Base-by-base conservation (phyloP, 108 stramenopile species). In the Skeletonema grethae region DNA sequence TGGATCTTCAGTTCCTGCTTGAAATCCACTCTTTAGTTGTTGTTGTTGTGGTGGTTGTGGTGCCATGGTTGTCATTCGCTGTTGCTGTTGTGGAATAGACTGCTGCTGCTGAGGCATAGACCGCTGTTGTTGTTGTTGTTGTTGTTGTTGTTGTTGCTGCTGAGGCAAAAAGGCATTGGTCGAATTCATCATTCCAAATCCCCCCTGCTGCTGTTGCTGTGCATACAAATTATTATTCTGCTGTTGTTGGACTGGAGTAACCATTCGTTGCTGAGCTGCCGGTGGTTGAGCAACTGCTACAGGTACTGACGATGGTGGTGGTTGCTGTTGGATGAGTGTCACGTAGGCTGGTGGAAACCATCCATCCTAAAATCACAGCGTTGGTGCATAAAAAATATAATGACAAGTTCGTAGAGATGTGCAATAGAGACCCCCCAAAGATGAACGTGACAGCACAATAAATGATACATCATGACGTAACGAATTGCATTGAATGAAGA, bases 311-410 rank as follows among this genome's bases (percentile, higher is more conserved):
- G 25, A 0, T 28, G 25, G 25, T 28, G 25, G 61, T 24, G 29
- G 55, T 22, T 53, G 46, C 6, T 25, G 59, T 48, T n/a, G 65
- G 35, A 77, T 56, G 4, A 76, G 56, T 7, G 79, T 79, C 12
- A 94, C 93, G 67, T 94, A 94, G 11, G 88, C 69, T 13, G 93
- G 90, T 25, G 93, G 93, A 70, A 94, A 92, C 91, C 91, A 92
- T 38, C 94, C 91, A 64, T 90, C 89, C 70, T 76, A 8, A 22
- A 53, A 53, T 7, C 18, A 48, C 18, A 48, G 0, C 4, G 18
- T 34, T 7, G 36, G 10, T 38, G 36, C 0, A 38, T 38, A 34
- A n/a, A n/a, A n/a, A n/a, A n/a, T n/a, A n/a, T n/a, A n/a, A n/a
- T n/a, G n/a, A n/a, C n/a, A n/a, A n/a, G n/a, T n/a, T n/a, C n/a